Evolutionary conservation across 345 rosid species (phyloP), one percentile per base, ranked within the genome.

Genomic region (Limnanthes douglasii): DNA sequence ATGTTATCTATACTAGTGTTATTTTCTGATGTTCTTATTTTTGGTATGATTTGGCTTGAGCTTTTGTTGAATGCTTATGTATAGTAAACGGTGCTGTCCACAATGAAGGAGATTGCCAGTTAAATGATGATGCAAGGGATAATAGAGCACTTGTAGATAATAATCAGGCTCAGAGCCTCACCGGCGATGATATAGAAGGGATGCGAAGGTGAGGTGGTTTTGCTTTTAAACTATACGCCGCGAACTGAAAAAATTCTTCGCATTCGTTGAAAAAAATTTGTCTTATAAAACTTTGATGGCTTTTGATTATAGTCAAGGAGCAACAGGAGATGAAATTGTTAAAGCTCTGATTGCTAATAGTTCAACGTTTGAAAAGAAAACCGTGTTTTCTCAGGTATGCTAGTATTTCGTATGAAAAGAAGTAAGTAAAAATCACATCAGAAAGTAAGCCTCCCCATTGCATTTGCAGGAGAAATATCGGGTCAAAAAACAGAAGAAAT

Each of bases 311-410:
- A 90, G 96, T 45, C 73, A 80, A 43, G 98, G 98, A 47, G 86
- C 86, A 2, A 72, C 75, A 34, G 98, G 94, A 0, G 70, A 70
- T 52, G 80, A 80, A 24, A 90, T 90, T 22, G 68, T 90, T 34
- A 94, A 72, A 60, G 98, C 95, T 36, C 73, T 90, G 15, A 84
- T 90, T 53, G 73, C 95, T 26, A 90, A 84, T 17, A 84, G 94
- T 57, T 60, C 92, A 26, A 84, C 98, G 7, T 90, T 72, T 57
- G 92, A 77, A 27, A 80, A 77, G 79, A 90, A 84, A 65, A 70
- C 79, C 11, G 43, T 50, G 19, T 74, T 84, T 45, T 84, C 98
- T 4, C 94, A 90, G 68, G 98, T 65, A 48, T 34, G 52, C 39
- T 11, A 33, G 11, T 30, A 28, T 18, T 42, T 26, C 30, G 11